These are phyloP conservation scores for Plasmodium malariae DNA, from an alignment of 169 alveolate species.

Conservation along the genomic window DNA sequence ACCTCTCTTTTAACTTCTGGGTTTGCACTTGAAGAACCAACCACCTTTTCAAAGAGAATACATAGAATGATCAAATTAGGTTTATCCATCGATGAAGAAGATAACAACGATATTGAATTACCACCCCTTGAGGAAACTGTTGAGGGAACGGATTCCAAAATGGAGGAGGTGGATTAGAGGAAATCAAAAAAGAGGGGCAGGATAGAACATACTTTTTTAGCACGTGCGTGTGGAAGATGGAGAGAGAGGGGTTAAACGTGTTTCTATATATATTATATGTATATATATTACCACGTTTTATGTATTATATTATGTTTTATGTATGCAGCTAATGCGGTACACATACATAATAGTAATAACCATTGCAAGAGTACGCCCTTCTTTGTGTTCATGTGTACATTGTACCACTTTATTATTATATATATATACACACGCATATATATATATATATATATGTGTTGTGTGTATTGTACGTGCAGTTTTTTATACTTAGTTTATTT, in stretches of 20 bases:
- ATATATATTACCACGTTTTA: neutral
- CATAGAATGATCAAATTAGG: slow-evolving; percentile 99
- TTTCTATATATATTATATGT: neutral
- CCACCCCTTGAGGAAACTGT: slow-evolving; percentile 94
- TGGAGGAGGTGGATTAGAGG: slow-evolving; percentile 97
- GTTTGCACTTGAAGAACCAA: slow-evolving; percentile 99
- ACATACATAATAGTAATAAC: too few relatives aligned
- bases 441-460: too few relatives aligned
- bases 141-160: slow-evolving; percentile 93
- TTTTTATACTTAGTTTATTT: too few relatives aligned
- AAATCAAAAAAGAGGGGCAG: neutral
- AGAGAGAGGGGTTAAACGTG: too few relatives aligned
- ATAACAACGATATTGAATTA: slow-evolving; percentile 89
- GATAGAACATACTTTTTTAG: neutral
- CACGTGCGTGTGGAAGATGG: neutral
- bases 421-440: too few relatives aligned
- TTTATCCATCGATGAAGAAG: slow-evolving; percentile 97
- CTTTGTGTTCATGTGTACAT: too few relatives aligned
- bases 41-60: slow-evolving; percentile 98
- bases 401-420: too few relatives aligned
- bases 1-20: slow-evolving; percentile 99
- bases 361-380: too few relatives aligned
- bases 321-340: too few relatives aligned
- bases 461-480: too few relatives aligned
- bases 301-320: too few relatives aligned